These are phyloP conservation scores for Babesia bigemina DNA, from an alignment of 169 alveolate genomes.

Conservation along the genomic window DNA sequence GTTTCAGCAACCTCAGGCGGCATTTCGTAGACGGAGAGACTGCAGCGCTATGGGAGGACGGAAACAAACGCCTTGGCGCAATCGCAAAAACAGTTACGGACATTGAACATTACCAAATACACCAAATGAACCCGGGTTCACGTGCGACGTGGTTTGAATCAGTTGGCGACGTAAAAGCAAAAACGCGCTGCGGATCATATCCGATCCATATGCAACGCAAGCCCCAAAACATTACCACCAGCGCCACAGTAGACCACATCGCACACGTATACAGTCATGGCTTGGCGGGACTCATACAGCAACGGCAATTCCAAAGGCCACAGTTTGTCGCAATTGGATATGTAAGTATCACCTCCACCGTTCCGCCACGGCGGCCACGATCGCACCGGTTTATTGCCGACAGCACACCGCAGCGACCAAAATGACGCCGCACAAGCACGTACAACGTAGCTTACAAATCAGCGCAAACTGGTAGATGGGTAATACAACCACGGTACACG, in stretches of 20 bases:
- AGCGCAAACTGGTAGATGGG: neutral
- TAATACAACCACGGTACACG: neutral
- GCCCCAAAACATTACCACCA: too few species aligned
- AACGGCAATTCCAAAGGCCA: too few species aligned
- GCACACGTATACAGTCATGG: too few species aligned
- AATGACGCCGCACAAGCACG: neutral
- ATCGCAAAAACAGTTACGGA: neutral
- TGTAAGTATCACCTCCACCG: too few species aligned
- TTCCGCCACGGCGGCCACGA: too few species aligned
- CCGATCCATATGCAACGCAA: too few species aligned
- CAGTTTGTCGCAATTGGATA: too few species aligned
- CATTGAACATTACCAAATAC: neutral
- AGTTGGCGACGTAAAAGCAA: too few species aligned
- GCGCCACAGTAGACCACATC: too few species aligned
- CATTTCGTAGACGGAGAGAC: slow-evolving; percentile 94
- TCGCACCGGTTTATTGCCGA: too few species aligned
- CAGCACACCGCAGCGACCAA: neutral
- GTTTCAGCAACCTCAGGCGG: slow-evolving; percentile 88
- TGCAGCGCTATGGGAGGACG: slow-evolving; percentile 10
- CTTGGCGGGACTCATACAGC: too few species aligned
- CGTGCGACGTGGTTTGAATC: neutral
- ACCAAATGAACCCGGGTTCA: neutral
- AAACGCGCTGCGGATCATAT: too few species aligned
- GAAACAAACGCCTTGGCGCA: neutral
- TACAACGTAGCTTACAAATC: neutral